Conservation (phyloP, 441 rosid species). For the Pelargonium myrrhifolium region DNA sequence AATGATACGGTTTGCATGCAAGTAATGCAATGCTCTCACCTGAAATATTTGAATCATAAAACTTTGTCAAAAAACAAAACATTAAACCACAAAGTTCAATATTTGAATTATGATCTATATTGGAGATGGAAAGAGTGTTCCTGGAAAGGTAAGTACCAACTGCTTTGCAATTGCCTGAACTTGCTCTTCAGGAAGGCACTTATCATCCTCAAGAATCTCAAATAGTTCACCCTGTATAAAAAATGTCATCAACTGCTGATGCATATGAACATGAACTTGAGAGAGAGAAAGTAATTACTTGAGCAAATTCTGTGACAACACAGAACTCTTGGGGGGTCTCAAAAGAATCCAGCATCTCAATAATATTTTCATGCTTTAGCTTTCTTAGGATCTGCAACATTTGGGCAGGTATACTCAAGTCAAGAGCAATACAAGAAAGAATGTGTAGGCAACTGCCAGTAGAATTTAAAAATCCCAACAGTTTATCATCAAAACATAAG, state of each 20-base stretch:
- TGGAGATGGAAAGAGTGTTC: slow-evolving; percentile 5
- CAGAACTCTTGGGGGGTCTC: slow-evolving; percentile 93
- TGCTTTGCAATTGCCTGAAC: slow-evolving; percentile 98
- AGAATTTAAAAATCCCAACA: not conserved
- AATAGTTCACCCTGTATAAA: slow-evolving; percentile 77
- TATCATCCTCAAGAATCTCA: slow-evolving; percentile 96
- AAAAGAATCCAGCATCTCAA: slow-evolving; percentile 93
- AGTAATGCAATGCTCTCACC: slow-evolving; percentile 90
- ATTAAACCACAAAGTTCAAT: slow-evolving; percentile 4
- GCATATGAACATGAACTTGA: slow-evolving; percentile 4
- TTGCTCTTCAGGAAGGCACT: slow-evolving; percentile 95
- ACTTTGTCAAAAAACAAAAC: slow-evolving; percentile 3
- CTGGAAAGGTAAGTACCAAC: slow-evolving; percentile 44
- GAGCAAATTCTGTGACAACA: slow-evolving; percentile 97
- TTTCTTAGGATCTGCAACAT: slow-evolving; percentile 76
- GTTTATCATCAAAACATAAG: not conserved
- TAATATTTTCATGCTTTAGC: slow-evolving; percentile 93
- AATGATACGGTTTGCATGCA: slow-evolving; percentile 96
- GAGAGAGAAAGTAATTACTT: slow-evolving; percentile 36
- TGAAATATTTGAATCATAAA: slow-evolving; percentile 21
- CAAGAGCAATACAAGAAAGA: not conserved
- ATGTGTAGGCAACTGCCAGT: not conserved
- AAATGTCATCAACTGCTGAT: slow-evolving; percentile 10
- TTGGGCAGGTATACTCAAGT: slow-evolving; percentile 9
- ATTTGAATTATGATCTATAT: not conserved